Percentiles rank a stretch among this genome's conserved stretches.
These are phyloP conservation scores for Talaromyces sp. DNA, from an alignment of 2,329 filamentous ascomycete species.

Conservation along the genomic window DNA sequence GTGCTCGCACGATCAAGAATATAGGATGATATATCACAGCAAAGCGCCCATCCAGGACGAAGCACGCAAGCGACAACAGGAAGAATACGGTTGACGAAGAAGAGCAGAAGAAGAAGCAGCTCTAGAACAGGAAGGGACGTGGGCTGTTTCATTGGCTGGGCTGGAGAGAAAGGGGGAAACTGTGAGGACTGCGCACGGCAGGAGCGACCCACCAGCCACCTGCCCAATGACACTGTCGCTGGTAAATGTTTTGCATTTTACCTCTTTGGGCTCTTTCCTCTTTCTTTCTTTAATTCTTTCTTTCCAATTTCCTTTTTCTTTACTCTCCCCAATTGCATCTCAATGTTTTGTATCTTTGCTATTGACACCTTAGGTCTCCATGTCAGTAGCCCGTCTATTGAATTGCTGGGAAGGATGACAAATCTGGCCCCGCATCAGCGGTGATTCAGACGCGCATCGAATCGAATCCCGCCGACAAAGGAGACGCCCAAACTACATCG, in stretches of 20 bases:
- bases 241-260: not conserved
- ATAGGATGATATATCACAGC: conserved; percentile 3
- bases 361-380: not conserved
- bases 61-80: not conserved
- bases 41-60: not conserved
- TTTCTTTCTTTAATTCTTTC: not conserved
- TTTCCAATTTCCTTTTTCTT: too few relatives aligned
- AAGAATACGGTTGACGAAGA: not conserved
- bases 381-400: too few relatives aligned
- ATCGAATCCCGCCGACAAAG: not conserved
- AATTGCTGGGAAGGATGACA: too few relatives aligned
- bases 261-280: not conserved
- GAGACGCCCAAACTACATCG: not conserved
- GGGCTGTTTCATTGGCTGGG: conserved; percentile 10
- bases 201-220: not conserved
- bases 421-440: not conserved
- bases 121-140: conserved; percentile 1
- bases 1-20: not conserved
- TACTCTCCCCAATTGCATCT: not conserved
- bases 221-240: not conserved
- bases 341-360: not conserved
- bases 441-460: not conserved
- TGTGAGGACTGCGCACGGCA: not conserved
- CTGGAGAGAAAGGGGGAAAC: conserved; percentile 14
- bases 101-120: not conserved